These are phyloP conservation scores for Naganishia liquefaciens DNA, from an alignment of 1,284 basidiomycete genomes.

Conservation along the genomic window DNA sequence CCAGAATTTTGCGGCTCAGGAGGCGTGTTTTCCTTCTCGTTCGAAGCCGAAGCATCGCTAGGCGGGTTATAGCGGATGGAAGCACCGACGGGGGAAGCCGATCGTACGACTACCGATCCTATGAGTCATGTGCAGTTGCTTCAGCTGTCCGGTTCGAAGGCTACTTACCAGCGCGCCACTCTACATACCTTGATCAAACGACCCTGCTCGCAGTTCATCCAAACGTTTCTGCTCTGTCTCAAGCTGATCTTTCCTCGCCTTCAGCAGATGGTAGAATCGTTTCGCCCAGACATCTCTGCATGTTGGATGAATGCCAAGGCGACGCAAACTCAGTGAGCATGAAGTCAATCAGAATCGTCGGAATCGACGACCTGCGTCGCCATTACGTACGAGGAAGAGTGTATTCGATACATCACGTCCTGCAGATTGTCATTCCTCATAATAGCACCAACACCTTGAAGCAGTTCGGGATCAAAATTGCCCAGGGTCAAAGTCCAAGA, in stretches of 20 bases:
- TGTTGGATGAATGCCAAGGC: too few species aligned
- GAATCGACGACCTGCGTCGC: neutral
- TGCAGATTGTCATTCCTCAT: constrained; percentile 19
- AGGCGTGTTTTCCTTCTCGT: constrained; percentile 10
- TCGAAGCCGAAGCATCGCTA: neutral
- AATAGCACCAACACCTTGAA: constrained; percentile 16
- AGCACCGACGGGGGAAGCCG: too few species aligned
- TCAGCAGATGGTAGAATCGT: constrained; percentile 16
- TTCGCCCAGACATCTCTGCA: constrained; percentile 23
- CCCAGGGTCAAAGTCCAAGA: neutral
- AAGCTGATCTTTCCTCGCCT: constrained; percentile 11
- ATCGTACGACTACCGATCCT: too few species aligned
- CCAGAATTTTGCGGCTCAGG: neutral
- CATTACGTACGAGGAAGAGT: constrained; percentile 12
- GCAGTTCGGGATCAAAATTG: constrained; percentile 53
- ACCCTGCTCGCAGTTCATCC: neutral
- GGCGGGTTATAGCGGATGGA: too few species aligned
- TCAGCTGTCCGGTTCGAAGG: too few species aligned
- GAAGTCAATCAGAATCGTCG: neutral
- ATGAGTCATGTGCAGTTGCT: too few species aligned
- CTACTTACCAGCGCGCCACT: neutral
- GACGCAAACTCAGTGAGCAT: neutral
- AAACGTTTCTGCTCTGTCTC: neutral
- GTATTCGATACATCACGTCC: constrained; percentile 7
- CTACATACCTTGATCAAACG: constrained; percentile 7